Conservation (phyloP, 1,284 basidiomycete species). For the Gymnopus androsaceus region DNA sequence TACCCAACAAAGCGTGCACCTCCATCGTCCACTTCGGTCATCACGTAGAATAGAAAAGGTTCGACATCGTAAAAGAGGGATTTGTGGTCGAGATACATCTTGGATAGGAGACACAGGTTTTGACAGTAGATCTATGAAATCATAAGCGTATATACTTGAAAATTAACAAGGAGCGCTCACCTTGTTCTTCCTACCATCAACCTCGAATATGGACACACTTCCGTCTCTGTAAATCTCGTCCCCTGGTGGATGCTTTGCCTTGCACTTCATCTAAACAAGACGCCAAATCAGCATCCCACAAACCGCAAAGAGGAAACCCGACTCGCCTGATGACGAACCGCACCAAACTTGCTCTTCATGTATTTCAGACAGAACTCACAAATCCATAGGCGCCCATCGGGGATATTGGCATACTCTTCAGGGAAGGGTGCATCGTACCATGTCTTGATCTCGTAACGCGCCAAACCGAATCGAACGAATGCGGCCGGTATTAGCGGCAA, state of each 20-base stretch:
- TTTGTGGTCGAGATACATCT: slow-evolving; percentile 99
- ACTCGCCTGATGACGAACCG: slow-evolving; percentile 82
- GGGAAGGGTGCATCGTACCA: slow-evolving; percentile 99
- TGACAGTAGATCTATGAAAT: slow-evolving; percentile 91
- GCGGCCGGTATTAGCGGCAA: slow-evolving; percentile 40
- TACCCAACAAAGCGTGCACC: slow-evolving; percentile 97
- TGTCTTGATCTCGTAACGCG: slow-evolving; percentile 92
- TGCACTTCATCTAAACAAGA: slow-evolving; percentile 87
- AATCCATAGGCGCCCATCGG: slow-evolving; percentile 93
- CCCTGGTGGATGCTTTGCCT: slow-evolving; percentile 91
- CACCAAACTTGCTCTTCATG: slow-evolving; percentile 94
- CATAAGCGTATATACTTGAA: not conserved
- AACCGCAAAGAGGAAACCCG: slow-evolving; percentile 12
- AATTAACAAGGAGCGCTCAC: slow-evolving; percentile 34
- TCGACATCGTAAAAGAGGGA: slow-evolving; percentile 99
- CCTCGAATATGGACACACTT: slow-evolving; percentile 90
- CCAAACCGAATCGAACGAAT: slow-evolving; percentile 93
- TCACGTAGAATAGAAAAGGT: slow-evolving; percentile 98
- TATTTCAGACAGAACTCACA: slow-evolving; percentile 99
- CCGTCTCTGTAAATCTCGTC: slow-evolving; percentile 98
- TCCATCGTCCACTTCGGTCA: slow-evolving; percentile 87
- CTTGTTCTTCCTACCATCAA: slow-evolving; percentile 98
- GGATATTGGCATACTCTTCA: slow-evolving; percentile 93
- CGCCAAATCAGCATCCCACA: slow-evolving; percentile 8
- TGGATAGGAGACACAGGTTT: slow-evolving; percentile 97